These are phyloP conservation scores for Pseudovirgaria hyperparasitica DNA, from an alignment of 2,329 filamentous ascomycete genomes.

Conservation along the genomic window DNA sequence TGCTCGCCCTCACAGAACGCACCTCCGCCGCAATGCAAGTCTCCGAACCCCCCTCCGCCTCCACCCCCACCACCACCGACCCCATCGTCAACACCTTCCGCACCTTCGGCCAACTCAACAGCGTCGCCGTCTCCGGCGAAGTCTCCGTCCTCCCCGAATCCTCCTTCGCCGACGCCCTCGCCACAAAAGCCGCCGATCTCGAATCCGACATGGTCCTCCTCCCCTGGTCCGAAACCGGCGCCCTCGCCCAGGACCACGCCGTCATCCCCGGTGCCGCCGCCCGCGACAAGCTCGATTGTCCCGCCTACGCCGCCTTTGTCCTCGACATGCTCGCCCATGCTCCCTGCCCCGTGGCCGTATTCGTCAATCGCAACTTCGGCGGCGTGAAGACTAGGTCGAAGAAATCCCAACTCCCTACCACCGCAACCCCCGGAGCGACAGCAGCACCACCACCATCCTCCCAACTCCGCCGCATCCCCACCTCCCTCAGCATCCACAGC, in stretches of 20 bases:
- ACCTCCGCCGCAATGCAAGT: constrained; percentile 93
- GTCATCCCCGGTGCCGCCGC: constrained; percentile 35
- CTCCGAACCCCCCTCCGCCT: constrained; percentile 62
- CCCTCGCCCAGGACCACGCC: constrained; percentile 55
- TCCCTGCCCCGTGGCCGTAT: constrained; percentile 58
- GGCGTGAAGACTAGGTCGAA: constrained; percentile 28
- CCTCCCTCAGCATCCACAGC: constrained; percentile 26
- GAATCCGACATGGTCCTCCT: constrained; percentile 62
- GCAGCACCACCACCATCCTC: no score
- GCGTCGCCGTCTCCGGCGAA: constrained; percentile 69
- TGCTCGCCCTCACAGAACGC: constrained; percentile 81
- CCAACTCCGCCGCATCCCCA: constrained; percentile 17
- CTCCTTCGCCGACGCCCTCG: constrained; percentile 67
- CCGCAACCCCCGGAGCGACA: constrained; percentile 8
- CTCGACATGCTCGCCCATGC: constrained; percentile 50
- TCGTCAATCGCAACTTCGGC: constrained; percentile 62
- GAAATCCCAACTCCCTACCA: constrained; percentile 13
- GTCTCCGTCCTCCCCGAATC: constrained; percentile 67
- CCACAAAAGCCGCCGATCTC: constrained; percentile 41
- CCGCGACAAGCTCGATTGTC: constrained; percentile 45
- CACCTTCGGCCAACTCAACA: constrained; percentile 73
- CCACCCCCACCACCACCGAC: constrained; percentile 45
- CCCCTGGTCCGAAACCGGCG: constrained; percentile 80
- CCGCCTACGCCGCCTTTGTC: constrained; percentile 63
- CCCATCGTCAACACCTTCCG: constrained; percentile 86